Base-by-base conservation (phyloP, 805 yeast genomes). In the Vanderwaltozyma verrucispora region DNA sequence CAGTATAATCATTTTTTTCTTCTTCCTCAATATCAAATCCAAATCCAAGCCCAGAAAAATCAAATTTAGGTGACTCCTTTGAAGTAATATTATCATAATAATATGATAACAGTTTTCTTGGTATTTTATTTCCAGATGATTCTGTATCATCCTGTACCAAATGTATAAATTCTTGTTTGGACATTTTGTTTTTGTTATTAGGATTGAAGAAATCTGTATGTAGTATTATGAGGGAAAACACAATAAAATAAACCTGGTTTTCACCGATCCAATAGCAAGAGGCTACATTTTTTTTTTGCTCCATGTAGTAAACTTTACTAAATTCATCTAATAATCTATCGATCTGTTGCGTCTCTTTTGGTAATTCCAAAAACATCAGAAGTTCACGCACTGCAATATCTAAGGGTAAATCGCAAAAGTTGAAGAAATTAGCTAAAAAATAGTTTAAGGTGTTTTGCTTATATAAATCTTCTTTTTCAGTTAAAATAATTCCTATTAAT, bases 161-260 rank as follows among this genome's bases (percentile, higher is more conserved):
- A 30, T 67, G 66, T 13, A 77, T 65, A 49, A 75, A 82, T 44
- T 80, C 87, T 4, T 63, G 55, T 48, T 71, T 76, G 9, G 75
- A 59, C 83, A 82, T 80, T 53, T 82, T 82, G 38, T 63, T 68
- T 48, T 72, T 75, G 57, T 80, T 80, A 52, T 71, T 76, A 15
- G 69, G 68, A 57, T 81, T 82, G 61, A 77, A 82, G 40, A 64
- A 70, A 51, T 81, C 92, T 0, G 92, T 82, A 51, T 82, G 89
- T 24, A 82, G 60, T 68, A 82, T 76, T 32, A 82, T 64, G 30
- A 82, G 54, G 2, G 86, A 76, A 49, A 77, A 82, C 1, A 76
- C 67, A 11, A 80, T 51, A 33, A 78, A 72, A 49, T 80, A 78
- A 8, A 80, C 74, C 30, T 75, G 74, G 39, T 78, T 82, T 7